These are phyloP conservation scores for Paramecium sexaurelia DNA, from an alignment of 73 alveolate genomes.

Conservation along the genomic window DNA sequence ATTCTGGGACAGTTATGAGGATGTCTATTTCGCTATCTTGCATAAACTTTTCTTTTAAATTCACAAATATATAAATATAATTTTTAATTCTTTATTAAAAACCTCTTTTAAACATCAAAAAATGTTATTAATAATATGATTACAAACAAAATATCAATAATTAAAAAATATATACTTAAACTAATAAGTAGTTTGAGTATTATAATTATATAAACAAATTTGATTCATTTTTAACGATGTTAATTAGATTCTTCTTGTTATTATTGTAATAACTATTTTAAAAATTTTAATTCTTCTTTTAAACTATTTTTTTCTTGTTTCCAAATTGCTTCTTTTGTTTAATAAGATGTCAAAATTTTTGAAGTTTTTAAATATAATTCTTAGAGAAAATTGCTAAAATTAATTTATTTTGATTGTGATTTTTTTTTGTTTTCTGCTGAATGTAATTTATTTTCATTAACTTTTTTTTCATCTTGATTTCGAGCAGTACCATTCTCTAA, in stretches of 20 bases:
- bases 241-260: background rate
- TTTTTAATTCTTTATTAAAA: background rate
- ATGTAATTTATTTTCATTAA: background rate
- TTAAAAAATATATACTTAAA: background rate
- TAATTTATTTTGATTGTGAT: background rate
- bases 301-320: background rate
- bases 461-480: background rate
- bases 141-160: background rate
- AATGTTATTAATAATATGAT: background rate
- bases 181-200: background rate
- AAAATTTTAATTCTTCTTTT: background rate
- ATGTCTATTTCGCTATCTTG: background rate
- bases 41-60: conserved; percentile 12
- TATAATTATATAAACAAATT: background rate
- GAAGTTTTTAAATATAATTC: conserved; percentile 16
- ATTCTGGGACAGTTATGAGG: conserved; percentile 23
- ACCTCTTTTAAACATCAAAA: background rate
- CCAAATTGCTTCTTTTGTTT: background rate
- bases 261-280: conserved; percentile 14
- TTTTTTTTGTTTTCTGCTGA: background rate
- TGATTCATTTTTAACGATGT: background rate
- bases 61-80: background rate
- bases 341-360: background rate
- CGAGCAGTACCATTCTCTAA: conserved; percentile 25
- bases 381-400: background rate